Conservation (phyloP, 129 eudicot genomes). For the Kitagawia praeruptora region DNA sequence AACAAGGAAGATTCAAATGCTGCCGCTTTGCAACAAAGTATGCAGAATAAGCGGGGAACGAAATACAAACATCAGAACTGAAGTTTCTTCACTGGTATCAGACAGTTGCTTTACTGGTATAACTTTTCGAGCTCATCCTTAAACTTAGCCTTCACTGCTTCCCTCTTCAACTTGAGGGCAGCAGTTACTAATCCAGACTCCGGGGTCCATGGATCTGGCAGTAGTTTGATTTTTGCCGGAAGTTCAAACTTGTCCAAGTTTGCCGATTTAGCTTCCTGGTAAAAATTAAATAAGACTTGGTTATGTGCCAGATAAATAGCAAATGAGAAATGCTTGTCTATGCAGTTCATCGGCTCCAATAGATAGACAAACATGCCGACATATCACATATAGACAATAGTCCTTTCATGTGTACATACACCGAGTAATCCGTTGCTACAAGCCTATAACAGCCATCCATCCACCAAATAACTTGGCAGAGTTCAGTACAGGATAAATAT, state of each 20-base stretch:
- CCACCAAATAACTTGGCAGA: not conserved
- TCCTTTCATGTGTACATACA: not conserved
- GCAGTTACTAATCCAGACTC: slow-evolving; percentile 94
- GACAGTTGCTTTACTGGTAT: slow-evolving; percentile 35
- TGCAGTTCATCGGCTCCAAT: not conserved
- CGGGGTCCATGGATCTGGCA: slow-evolving; percentile 88
- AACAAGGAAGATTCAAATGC: not conserved
- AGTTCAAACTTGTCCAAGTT: slow-evolving; percentile 79
- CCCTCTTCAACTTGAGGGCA: slow-evolving; percentile 87
- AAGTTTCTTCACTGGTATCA: too few species aligned
- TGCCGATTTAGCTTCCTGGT: slow-evolving; percentile 69
- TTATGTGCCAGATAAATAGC: not conserved
- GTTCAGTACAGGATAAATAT: not conserved
- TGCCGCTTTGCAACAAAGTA: not conserved
- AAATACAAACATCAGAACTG: not conserved
- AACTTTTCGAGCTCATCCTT: slow-evolving; percentile 58
- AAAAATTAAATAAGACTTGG: not conserved
- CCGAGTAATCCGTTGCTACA: not conserved
- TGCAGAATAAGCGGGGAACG: not conserved
- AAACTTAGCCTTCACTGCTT: slow-evolving; percentile 61
- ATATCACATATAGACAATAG: not conserved
- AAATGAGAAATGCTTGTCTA: not conserved
- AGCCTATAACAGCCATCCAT: not conserved
- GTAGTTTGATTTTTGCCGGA: slow-evolving; percentile 75
- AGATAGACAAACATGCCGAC: not conserved